phyloP scores from a whole-genome alignment of 2,329 filamentous ascomycete species.

The Sporothrix brasiliensis region DNA sequence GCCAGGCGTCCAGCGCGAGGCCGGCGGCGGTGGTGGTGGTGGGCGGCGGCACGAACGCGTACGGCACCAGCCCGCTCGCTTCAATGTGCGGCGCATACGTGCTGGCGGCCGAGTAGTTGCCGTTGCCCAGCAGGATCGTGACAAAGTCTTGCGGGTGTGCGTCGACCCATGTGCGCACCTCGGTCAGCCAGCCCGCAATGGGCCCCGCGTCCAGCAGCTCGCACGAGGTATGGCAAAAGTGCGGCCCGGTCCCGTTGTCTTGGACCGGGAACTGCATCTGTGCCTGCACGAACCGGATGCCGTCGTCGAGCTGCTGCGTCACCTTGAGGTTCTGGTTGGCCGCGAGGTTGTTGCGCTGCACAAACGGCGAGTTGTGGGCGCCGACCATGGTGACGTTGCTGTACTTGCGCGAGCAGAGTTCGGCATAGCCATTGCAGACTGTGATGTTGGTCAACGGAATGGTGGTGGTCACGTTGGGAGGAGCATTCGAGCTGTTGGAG shows the following conservation, averaged over 20 bases:
- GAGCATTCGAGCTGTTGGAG: not conserved
- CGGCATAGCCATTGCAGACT: constrained; percentile 75
- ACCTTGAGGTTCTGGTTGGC: constrained; percentile 74
- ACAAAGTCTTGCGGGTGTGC: constrained; percentile 83
- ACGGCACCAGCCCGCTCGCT: constrained; percentile 69
- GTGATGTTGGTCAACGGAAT: constrained; percentile 39
- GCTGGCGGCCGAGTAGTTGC: constrained; percentile 66
- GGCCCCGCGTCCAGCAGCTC: constrained; percentile 79
- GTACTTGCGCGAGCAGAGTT: constrained; percentile 76
- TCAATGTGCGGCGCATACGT: constrained; percentile 72
- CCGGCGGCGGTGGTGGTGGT: constrained; percentile 46
- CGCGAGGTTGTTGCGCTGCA: constrained; percentile 68
- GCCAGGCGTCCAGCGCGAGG: constrained; percentile 76
- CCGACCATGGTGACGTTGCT: constrained; percentile 79
- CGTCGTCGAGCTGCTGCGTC: constrained; percentile 74
- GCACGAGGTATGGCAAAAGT: constrained; percentile 86
- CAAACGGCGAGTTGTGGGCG: constrained; percentile 82
- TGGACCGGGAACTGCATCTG: constrained; percentile 62
- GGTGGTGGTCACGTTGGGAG: not conserved
- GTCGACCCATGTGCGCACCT: constrained; percentile 72
- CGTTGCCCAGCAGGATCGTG: constrained; percentile 83
- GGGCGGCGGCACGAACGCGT: constrained; percentile 69
- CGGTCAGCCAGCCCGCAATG: constrained; percentile 70
- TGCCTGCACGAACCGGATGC: constrained; percentile 65
- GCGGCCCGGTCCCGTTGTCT: constrained; percentile 54